phyloP scores from a whole-genome alignment of 2,329 filamentous ascomycete species.

The Talaromyces sp. region DNA sequence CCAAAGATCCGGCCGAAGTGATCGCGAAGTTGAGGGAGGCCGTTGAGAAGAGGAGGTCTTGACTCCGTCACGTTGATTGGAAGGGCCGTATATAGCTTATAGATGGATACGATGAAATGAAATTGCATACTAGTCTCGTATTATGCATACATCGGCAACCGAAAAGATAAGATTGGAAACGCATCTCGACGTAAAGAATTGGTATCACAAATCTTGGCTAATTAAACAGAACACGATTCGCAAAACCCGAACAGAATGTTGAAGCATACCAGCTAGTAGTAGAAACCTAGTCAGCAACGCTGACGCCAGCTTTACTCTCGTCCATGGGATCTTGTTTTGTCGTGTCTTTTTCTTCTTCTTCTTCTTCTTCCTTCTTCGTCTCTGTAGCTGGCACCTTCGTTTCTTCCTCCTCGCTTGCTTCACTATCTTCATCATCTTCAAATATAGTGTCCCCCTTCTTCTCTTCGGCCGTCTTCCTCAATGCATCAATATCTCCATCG shows the following conservation, averaged over 20 bases:
- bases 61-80: not conserved
- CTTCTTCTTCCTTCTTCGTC: not conserved
- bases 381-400: constrained; percentile 3
- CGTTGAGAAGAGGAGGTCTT: constrained; percentile 60
- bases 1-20: constrained; percentile 79
- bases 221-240: not conserved
- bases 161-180: not conserved
- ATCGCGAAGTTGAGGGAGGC: constrained; percentile 76
- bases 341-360: constrained; percentile 15
- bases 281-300: constrained; percentile 26
- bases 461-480: constrained; percentile 29
- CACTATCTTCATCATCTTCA: constrained; percentile 22
- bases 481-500: constrained; percentile 26
- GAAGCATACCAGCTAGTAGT: no score
- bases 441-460: constrained; percentile 21
- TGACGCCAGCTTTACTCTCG: constrained; percentile 24
- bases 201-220: constrained; percentile 13
- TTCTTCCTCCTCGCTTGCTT: constrained; percentile 23
- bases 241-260: not conserved
- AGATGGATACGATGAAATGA: not conserved
- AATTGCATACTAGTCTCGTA: not conserved
- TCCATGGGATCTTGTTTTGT: constrained; percentile 25
- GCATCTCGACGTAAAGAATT: not conserved
- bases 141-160: not conserved
- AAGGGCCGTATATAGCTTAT: not conserved